A percentile compares a stretch with the other conserved stretches of the same genome.
These are phyloP conservation scores for Haplosporangium gracile DNA, from an alignment of 192 early-diverging fungal species.

Conservation along the genomic window DNA sequence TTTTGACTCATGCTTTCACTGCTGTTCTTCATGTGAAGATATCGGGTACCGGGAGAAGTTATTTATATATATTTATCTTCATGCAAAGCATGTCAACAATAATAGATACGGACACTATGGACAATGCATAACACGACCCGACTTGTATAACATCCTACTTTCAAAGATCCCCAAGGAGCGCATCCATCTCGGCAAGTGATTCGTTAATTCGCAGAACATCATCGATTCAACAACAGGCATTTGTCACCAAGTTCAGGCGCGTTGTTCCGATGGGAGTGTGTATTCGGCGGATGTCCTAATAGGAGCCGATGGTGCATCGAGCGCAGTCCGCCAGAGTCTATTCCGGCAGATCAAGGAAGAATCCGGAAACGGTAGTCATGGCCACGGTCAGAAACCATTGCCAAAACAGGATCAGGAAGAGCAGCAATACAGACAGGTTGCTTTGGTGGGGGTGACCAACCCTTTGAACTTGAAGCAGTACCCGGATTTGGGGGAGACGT, in stretches of 20 bases:
- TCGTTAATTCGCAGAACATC: conserved; percentile 23
- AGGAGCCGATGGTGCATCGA: conserved; percentile 29
- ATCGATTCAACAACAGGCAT: conserved; percentile 1
- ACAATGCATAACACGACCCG: conserved; percentile 18
- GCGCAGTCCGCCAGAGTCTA: conserved; percentile 29
- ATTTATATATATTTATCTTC: no score
- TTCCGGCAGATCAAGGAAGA: conserved; percentile 29
- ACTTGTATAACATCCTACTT: conserved; percentile 31
- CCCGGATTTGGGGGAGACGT: conserved; percentile 14
- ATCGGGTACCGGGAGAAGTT: no score
- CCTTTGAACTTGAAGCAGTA: conserved; percentile 20
- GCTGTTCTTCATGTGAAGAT: no score
- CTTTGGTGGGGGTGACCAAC: conserved; percentile 19
- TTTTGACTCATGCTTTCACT: neutral
- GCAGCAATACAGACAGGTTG: conserved; percentile 20
- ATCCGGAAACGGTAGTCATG: neutral
- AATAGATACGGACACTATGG: conserved; percentile 30
- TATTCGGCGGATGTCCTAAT: conserved; percentile 21
- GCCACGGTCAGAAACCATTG: neutral
- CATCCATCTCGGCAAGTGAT: conserved; percentile 21
- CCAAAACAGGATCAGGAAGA: conserved; percentile 24
- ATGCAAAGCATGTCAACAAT: no score
- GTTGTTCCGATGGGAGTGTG: conserved; percentile 28
- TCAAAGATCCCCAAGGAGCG: conserved; percentile 29
- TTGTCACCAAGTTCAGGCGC: conserved; percentile 2